Evolutionary conservation across 805 yeast genomes (phyloP).

Genomic region (Torulaspora microellipsoides): DNA sequence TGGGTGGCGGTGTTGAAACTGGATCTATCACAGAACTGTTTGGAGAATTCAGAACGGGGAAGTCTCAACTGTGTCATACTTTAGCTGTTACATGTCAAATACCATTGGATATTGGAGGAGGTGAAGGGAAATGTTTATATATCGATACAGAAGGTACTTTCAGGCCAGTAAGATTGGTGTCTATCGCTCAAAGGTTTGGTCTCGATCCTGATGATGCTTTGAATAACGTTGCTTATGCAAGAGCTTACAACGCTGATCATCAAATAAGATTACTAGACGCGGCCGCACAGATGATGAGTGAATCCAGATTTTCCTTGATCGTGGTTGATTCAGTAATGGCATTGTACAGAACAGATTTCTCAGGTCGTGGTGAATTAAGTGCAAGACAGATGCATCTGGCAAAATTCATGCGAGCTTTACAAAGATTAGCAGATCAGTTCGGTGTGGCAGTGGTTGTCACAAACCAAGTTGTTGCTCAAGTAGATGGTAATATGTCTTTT

Average conservation of each 20-base stretch:
- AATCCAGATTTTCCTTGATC: conserved; percentile 80
- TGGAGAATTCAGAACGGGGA: conserved; percentile 97
- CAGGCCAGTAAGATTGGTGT: conserved; percentile 82
- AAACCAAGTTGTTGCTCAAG: conserved; percentile 97
- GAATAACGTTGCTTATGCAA: conserved; percentile 94
- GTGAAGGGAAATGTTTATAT: conserved; percentile 94
- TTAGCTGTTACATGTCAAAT: conserved; percentile 94
- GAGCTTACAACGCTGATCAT: conserved; percentile 97
- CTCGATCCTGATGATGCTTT: conserved; percentile 90
- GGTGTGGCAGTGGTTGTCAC: conserved; percentile 96
- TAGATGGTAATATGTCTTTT: conserved; percentile 69
- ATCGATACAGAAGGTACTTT: conserved; percentile 98
- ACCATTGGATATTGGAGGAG: conserved; percentile 96
- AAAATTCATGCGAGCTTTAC: conserved; percentile 83
- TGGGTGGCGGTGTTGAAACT: conserved; percentile 97
- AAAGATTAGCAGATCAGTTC: conserved; percentile 92
- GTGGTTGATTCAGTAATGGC: conserved; percentile 99
- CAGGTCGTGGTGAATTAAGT: conserved; percentile 93
- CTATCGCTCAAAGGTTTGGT: conserved; percentile 89
- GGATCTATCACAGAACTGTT: conserved; percentile 95
- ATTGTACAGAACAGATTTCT: conserved; percentile 85
- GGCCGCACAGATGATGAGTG: conserved; percentile 96
- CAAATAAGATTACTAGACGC: conserved; percentile 79
- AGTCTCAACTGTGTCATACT: conserved; percentile 95
- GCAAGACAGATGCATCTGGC: conserved; percentile 95